Evolutionary conservation across 768 basidiomycete genomes (phyloP), one percentile per base, ranked within the genome.

Genomic region (Tylopilus vinaceipallidus): DNA sequence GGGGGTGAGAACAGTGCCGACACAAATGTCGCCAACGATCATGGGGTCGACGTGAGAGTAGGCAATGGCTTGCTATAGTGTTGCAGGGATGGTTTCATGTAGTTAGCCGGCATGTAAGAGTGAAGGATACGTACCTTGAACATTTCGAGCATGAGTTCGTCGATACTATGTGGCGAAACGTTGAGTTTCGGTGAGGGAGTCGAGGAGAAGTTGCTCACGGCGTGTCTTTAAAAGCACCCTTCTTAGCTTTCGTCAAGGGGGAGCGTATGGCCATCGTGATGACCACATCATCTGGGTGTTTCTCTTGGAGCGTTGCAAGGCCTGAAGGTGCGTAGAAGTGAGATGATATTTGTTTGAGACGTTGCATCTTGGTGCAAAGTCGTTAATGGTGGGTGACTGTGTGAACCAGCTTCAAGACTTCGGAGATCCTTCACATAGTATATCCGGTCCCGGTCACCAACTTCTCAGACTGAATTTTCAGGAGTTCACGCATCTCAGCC

Each of bases 101-200:
- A 10, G 20, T 50, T 37, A 30, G 43, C 23, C n/a, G 13, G 36
- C 9, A 9, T 12, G 12, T 9, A 5, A 2, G 42, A 14, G 16
- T 9, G 22, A 30, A 11, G 11, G 8, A 10, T 11, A 45, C 56
- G 39, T 53, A 82, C 88, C 75, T 83, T 84, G 75, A 87, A 88
- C 73, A 90, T 88, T 66, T 91, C 86, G 13, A 85, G 73, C 71
- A 93, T 76, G 44, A 91, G 74, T 57, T 92, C 91, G 52, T 93
- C 91, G 19, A 79, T 84, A 57, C 87, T 88, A 30, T 47, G 35
- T 19, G 51, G 16, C 19, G 13, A n/a, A 24, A 50, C 10, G 38
- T 63, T 60, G 26, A 65, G 36, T 24, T 19, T 22, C 42, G 24
- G 39, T 34, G 16, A 12, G 6, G 20, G 14, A n/a, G 19, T 39